Evolutionary conservation across 352 stramenopile genomes (phyloP).

Genomic region (Pythium phragmitis): DNA sequence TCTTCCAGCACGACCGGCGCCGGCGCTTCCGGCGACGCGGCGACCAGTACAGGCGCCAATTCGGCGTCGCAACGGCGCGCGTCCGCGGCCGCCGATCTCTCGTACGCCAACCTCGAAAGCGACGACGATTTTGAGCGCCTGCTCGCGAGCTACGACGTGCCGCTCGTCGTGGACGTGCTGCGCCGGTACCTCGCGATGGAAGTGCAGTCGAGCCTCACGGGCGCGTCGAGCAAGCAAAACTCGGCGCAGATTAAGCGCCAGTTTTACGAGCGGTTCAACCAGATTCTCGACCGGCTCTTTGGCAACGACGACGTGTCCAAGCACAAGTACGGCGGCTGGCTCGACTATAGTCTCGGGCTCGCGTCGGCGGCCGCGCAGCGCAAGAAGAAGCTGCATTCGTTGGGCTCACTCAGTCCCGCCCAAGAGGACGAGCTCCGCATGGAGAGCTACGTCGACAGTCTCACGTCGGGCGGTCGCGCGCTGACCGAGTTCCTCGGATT

Average conservation of each 20-base stretch:
- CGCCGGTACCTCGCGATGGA: constrained; percentile 68
- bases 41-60: background rate
- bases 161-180: constrained; percentile 53
- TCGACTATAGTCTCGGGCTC: constrained; percentile 76
- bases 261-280: constrained; percentile 87
- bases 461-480: constrained; percentile 51
- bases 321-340: constrained; percentile 77
- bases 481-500: constrained; percentile 61
- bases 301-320: constrained; percentile 71
- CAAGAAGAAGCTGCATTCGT: constrained; percentile 40
- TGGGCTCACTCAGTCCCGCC: constrained; percentile 29
- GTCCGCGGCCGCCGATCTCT: constrained; percentile 15
- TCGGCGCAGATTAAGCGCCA: constrained; percentile 76
- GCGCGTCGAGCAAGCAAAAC: constrained; percentile 64
- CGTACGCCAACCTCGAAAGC: constrained; percentile 42
- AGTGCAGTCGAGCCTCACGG: constrained; percentile 56
- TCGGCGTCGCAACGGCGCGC: constrained; percentile 15
- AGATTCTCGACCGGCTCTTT: constrained; percentile 79
- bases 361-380: constrained; percentile 28
- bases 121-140: constrained; percentile 72
- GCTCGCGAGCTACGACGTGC: constrained; percentile 67
- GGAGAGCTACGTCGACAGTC: constrained; percentile 46
- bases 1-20: constrained; percentile 17
- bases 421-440: constrained; percentile 53
- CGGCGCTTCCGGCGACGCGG: constrained; percentile 11